Percentiles rank a stretch among this genome's conserved stretches.
These are phyloP conservation scores for Elsinoe necatrix DNA, from an alignment of 2,329 filamentous ascomycete species.

Conservation along the genomic window DNA sequence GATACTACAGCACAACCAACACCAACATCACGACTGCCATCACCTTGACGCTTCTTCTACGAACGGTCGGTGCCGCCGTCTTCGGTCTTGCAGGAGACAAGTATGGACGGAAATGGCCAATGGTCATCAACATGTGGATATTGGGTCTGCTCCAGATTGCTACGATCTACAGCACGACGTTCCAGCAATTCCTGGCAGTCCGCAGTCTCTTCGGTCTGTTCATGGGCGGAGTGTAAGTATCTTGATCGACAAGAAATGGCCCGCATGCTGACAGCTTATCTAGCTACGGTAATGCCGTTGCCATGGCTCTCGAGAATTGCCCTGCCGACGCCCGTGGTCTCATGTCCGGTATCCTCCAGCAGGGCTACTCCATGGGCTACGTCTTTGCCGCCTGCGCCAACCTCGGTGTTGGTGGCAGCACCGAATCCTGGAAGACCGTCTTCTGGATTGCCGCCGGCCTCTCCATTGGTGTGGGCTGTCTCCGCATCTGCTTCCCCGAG, in stretches of 20 bases:
- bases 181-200: constrained; percentile 65
- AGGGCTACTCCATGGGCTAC: constrained; percentile 74
- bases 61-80: constrained; percentile 63
- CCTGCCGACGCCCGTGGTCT: constrained; percentile 62
- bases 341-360: constrained; percentile 74
- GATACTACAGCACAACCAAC: constrained; percentile 51
- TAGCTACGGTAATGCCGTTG: constrained; percentile 63
- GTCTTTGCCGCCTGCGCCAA: constrained; percentile 69
- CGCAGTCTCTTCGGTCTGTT: constrained; percentile 66
- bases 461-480: constrained; percentile 58
- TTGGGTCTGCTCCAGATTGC: constrained; percentile 63
- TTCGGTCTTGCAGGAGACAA: constrained; percentile 73
- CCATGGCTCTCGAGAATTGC: constrained; percentile 69
- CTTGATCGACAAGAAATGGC: background rate
- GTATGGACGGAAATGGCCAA: constrained; percentile 75
- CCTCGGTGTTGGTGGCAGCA: constrained; percentile 58
- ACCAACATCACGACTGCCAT: constrained; percentile 68
- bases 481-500: constrained; percentile 63
- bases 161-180: constrained; percentile 67
- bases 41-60: constrained; percentile 64
- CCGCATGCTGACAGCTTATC: background rate
- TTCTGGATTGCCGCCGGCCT: constrained; percentile 65
- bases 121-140: constrained; percentile 68
- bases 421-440: constrained; percentile 63
- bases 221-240: constrained; percentile 59